Base-by-base conservation (phyloP, 495 filamentous ascomycete species). In the Trichoderma asperelloides region DNA sequence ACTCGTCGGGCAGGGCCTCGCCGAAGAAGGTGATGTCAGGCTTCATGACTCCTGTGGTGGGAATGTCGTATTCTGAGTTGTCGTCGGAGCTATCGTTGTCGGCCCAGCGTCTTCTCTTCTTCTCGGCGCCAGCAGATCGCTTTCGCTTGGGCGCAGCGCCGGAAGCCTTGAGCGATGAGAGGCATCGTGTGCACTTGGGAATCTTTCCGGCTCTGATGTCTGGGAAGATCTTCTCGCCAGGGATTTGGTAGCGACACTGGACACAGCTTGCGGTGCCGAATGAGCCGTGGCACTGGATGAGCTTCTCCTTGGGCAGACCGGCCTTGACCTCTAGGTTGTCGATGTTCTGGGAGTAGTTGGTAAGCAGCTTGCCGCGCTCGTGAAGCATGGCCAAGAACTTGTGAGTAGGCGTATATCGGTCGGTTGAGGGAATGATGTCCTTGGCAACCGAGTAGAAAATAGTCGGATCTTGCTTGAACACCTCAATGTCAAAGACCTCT, bases 11-110 rank as follows among this genome's bases (percentile, higher is more conserved):
- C 3, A 98, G 87, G 68, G 86, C 80, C 77, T 98, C 95, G 60
- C 94, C 95, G 71, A 98, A 98, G 84, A 98, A 98, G 4, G 91
- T 97, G 72, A 98, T 98, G 76, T 97, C 95, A 18, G 95, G 95
- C 82, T 98, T 99, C 94, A 98, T 97, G 70, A 99, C 87, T 18
- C 96, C 95, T 5, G 89, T 85, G 89, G 57, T 81, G 33, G 86
- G 85, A 41, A 89, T 86, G 64, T 89, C 84, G 69, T 85, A 85
- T 57, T 90, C 88, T 64, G 87, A 88, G 16, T 85, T 84, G 27
- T 82, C 77, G 27, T 79, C 78, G 7, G 78, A 67, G 70, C 89
- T 92, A 69, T 79, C 71, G 13, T 69, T 69, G 6, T 76, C 71
- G 1, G 95, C 88, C n/a, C 86, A 74, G 41, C 81, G 82, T 65